phyloP scores from a whole-genome alignment of 2,329 filamentous ascomycete species.

The Paraconiothyrium brasiliense region DNA sequence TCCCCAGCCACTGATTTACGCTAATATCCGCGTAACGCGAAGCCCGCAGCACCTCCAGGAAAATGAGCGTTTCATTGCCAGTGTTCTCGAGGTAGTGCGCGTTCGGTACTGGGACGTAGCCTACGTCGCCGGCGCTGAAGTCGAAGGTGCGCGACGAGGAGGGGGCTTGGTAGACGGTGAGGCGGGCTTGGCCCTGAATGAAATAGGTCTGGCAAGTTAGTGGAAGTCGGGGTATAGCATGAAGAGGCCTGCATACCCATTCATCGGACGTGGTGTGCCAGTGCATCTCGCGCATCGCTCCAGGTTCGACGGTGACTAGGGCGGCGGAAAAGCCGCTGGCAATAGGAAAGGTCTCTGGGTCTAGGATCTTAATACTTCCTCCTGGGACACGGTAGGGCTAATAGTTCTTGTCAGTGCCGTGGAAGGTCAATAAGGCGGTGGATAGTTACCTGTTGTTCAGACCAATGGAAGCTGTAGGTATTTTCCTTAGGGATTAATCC shows the following conservation, averaged over 20 bases:
- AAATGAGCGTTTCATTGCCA: conserved; percentile 65
- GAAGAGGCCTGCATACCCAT: conserved; percentile 51
- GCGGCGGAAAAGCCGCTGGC: conserved; percentile 65
- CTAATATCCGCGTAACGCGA: conserved; percentile 63
- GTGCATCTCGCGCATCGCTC: conserved; percentile 72
- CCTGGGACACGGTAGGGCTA: conserved; percentile 61
- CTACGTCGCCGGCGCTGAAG: conserved; percentile 68
- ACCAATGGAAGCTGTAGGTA: conserved; percentile 56
- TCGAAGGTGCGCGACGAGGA: conserved; percentile 64
- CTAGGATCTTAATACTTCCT: conserved; percentile 68
- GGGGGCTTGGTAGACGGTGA: conserved; percentile 66
- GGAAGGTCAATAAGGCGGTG: neutral
- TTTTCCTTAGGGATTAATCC: conserved; percentile 34
- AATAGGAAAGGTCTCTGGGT: conserved; percentile 66
- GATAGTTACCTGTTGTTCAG: conserved; percentile 49
- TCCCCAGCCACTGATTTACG: conserved; percentile 67
- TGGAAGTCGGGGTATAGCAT: neutral
- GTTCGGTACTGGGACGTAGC: conserved; percentile 64
- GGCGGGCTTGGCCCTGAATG: conserved; percentile 63
- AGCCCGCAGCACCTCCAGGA: conserved; percentile 68
- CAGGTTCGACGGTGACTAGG: conserved; percentile 66
- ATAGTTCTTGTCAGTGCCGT: neutral
- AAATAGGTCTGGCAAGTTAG: conserved; percentile 57
- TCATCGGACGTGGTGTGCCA: conserved; percentile 70
- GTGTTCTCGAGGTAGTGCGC: conserved; percentile 71